Evolutionary conservation across 352 stramenopile species (phyloP), one percentile per base, ranked within the genome.

Genomic region (Pythium aristosporum): DNA sequence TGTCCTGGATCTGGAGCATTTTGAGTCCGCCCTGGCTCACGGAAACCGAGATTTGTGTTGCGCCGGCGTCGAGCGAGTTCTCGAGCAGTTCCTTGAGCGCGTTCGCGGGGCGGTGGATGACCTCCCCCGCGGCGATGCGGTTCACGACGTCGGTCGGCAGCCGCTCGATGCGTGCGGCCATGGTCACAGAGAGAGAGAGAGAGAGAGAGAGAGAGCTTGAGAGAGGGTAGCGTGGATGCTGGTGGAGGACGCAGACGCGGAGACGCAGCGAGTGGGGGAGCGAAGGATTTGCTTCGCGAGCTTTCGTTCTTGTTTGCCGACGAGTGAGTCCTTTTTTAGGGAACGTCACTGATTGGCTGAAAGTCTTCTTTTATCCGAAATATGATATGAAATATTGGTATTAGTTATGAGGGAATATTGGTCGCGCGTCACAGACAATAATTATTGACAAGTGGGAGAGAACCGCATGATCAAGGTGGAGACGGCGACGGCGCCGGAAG

Each of bases 11-110:
- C 68, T 98, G 91, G 59, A 99, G 78, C 46, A 97, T 69, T 75
- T 98, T 97, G 25, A 98, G 74, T 0, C 96, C 96, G 39, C 96
- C 96, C 47, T 95, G 79, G 52, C 76, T 84, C 39, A 81, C 73
- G 0, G 84, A 89, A 23, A 98, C 79, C 1, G 74, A 72, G 63
- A 98, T 89, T 47, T 90, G 76, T 18, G 85, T 96, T 3, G 90
- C 81, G 18, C 91, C 91, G 13, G 98, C 97, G 78, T 99, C 98
- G 37, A 99, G 81, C 50, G 85, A 94, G 80, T 99, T 99, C 82
- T 99, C 98, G 46, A 99, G 73, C 15, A 99, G 75, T 78, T 99
- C 98, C 72, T 99, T 99, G 36, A 99, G 73, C 39, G 97, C 96
- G 52, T 94, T 97, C 2, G 83, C 79, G 3, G 97, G 96, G 7